These are phyloP conservation scores for Auxenochlorella pyrenoidosa DNA, from an alignment of 139 green algal species.

Conservation along the genomic window DNA sequence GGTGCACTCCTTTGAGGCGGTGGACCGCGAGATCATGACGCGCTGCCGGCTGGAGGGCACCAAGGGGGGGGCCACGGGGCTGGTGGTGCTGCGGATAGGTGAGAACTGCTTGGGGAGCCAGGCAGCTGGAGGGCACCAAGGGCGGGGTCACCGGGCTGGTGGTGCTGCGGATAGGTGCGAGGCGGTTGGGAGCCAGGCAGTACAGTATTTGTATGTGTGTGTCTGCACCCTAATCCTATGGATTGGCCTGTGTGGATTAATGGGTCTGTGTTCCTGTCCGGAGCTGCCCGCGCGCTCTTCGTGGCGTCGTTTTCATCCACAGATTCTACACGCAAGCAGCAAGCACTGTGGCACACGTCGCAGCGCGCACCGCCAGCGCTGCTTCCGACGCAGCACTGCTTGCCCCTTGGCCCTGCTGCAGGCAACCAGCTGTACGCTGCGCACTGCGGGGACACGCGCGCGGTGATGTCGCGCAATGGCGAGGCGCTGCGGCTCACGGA, in stretches of 20 bases:
- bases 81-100: conserved; percentile 71
- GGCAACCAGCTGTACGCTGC: conserved; percentile 69
- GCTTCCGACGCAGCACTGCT: too few species aligned
- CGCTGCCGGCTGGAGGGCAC: conserved; percentile 46
- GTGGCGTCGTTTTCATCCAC: too few species aligned
- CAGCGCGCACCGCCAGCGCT: not conserved
- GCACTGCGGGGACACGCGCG: conserved; percentile 71
- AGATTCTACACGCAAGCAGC: too few species aligned
- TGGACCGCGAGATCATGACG: conserved; percentile 72
- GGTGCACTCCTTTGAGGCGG: conserved; percentile 48
- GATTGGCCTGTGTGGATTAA: too few species aligned
- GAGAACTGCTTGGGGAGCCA: not conserved
- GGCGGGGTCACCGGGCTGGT: conserved; percentile 77
- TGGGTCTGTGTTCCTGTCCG: too few species aligned
- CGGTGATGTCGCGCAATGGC: conserved; percentile 65
- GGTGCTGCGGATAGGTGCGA: conserved; percentile 60
- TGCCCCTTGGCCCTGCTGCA: not conserved
- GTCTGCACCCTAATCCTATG: too few species aligned
- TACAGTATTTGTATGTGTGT: too few species aligned
- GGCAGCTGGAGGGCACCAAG: conserved; percentile 50
- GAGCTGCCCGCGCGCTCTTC: too few species aligned
- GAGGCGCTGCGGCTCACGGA: conserved; percentile 68
- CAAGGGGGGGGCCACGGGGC: conserved; percentile 72
- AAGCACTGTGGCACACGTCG: too few species aligned
- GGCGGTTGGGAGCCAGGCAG: too few species aligned